A percentile compares a stretch with the other conserved stretches of the same genome.
These are phyloP conservation scores for Phaffomyces opuntiae DNA, from an alignment of 805 yeast species.

Conservation along the genomic window DNA sequence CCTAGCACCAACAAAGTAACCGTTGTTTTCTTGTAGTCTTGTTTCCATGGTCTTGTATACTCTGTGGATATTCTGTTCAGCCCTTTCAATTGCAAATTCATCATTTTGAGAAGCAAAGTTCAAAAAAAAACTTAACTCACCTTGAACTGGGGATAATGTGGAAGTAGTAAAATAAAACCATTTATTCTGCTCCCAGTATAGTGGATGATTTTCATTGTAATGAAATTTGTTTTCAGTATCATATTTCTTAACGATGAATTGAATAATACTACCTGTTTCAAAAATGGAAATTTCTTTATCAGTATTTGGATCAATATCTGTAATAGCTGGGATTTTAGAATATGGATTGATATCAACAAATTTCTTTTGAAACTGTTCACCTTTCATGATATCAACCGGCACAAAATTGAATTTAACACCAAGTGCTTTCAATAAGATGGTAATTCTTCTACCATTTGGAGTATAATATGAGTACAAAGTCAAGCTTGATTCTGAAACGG, in stretches of 20 bases:
- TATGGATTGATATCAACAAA: slow-evolving; percentile 39
- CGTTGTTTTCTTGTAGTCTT: slow-evolving; percentile 36
- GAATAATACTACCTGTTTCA: slow-evolving; percentile 44
- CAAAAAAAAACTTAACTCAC: slow-evolving; percentile 36
- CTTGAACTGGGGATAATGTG: slow-evolving; percentile 50
- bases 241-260: slow-evolving; percentile 39
- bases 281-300: slow-evolving; percentile 40
- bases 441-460: slow-evolving; percentile 2
- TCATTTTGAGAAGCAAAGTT: slow-evolving; percentile 32
- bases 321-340: slow-evolving; percentile 50
- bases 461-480: slow-evolving; percentile 1
- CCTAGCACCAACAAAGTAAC: slow-evolving; percentile 49
- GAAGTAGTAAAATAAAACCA: slow-evolving; percentile 48
- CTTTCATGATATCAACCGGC: background rate
- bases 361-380: background rate
- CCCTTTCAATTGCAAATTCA: slow-evolving; percentile 39
- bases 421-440: background rate
- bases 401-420: background rate
- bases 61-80: slow-evolving; percentile 36
- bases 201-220: slow-evolving; percentile 25
- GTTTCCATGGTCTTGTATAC: slow-evolving; percentile 43
- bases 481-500: background rate
- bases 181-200: slow-evolving; percentile 43
- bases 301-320: slow-evolving; percentile 20
- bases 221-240: slow-evolving; percentile 39